phyloP scores from a whole-genome alignment of 495 filamentous ascomycete species.

The Aspergillus panamensis region DNA sequence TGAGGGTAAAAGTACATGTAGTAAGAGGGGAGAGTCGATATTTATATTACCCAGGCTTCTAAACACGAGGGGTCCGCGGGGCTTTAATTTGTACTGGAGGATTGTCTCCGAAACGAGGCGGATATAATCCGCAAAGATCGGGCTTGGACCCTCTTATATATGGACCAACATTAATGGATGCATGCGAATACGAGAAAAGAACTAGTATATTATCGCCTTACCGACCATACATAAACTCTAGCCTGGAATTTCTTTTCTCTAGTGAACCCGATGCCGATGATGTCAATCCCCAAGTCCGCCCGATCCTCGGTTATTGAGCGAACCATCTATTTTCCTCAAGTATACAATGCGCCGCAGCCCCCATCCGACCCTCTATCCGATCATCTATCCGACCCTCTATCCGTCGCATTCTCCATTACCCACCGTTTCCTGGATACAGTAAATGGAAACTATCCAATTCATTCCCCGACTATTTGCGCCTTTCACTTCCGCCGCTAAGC shows the following conservation, averaged over 20 bases:
- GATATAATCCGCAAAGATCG: too few relatives aligned
- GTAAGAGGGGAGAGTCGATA: not conserved
- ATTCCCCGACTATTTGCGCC: not conserved
- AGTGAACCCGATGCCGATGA: not conserved
- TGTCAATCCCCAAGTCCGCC: not conserved
- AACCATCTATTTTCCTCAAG: not conserved
- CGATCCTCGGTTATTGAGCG: slow-evolving; percentile 17
- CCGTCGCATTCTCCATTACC: not conserved
- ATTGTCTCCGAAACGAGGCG: too few relatives aligned
- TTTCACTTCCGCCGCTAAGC: not conserved
- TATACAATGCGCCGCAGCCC: not conserved
- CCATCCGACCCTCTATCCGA: not conserved
- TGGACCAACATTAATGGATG: too few relatives aligned
- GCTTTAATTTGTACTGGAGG: too few relatives aligned
- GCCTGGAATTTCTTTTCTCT: not conserved
- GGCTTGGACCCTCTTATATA: too few relatives aligned
- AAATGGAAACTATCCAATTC: slow-evolving; percentile 1
- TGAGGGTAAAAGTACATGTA: not conserved
- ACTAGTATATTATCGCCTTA: not conserved
- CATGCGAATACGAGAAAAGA: too few relatives aligned
- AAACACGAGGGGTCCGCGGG: too few relatives aligned
- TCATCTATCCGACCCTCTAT: not conserved
- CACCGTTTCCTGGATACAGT: not conserved
- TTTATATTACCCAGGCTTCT: too few relatives aligned
- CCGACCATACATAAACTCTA: not conserved